Evolutionary conservation across 2,329 filamentous ascomycete species (phyloP), one percentile per base, ranked within the genome.

Genomic region (Colletotrichum incanum): DNA sequence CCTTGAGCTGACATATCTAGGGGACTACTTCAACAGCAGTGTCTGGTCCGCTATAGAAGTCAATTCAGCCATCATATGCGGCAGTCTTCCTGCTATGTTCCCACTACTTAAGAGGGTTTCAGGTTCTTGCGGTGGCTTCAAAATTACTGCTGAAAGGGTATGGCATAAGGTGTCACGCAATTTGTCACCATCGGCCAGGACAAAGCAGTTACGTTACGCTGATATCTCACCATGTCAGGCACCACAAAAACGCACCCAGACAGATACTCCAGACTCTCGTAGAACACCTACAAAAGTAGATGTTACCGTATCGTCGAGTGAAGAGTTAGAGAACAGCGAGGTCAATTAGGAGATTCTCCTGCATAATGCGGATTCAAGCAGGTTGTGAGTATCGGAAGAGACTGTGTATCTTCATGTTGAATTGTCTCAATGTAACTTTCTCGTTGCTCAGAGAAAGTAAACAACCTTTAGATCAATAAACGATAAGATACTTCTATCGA

Each of bases 61-160:
- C n/a, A 77, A 77, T 58, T 73, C 78, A 2, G 84, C 83, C 6
- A 84, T 86, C n/a, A 79, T 80, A 26, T 84, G 80, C 4, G 84
- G 83, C 63, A 86, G 84, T 60, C 82, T 85, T 2, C 79, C 80
- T 5, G 80, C 83, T 6, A 82, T 79, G 1, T 84, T 83, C 0
- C 85, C 81, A 7, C 81, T 86, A n/a, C 31, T 69, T 45, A 45
- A 71, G 64, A 56, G 49, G 18, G 18, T 64, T n/a, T 28, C 59
- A 2, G 47, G 12, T 0, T 5, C 45, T n/a, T 5, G 14, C n/a
- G 11, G 14, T 9, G 8, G 9, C 4, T 1, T 26, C 4, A 11
- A 26, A 26, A 49, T 2, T 4, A 26, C 47, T 14, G n/a, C 23
- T 5, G 12, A 14, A 12, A 20, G 3, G 6, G 11, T 20, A 12